phyloP scores from a whole-genome alignment of 2,329 filamentous ascomycete genomes.

The Neofusicoccum kwambonambiense region DNA sequence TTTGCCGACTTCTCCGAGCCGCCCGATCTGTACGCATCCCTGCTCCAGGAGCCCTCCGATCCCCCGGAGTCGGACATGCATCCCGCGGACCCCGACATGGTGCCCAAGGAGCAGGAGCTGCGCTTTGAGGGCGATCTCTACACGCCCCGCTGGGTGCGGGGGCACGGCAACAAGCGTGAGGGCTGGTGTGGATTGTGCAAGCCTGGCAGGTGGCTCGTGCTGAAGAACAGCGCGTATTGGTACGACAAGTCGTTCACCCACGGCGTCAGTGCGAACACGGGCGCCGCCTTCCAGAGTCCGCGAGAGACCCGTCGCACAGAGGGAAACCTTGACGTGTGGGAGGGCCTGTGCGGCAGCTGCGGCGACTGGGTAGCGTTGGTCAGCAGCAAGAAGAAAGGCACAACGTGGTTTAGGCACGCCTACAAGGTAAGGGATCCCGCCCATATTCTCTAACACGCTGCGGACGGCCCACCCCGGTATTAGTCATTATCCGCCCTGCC shows the following conservation, averaged over 20 bases:
- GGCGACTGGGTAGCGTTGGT: slow-evolving; percentile 79
- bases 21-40: slow-evolving; percentile 72
- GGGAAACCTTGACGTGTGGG: slow-evolving; percentile 78
- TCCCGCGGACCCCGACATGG: slow-evolving; percentile 70
- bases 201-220: slow-evolving; percentile 77
- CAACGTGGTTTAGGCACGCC: slow-evolving; percentile 85
- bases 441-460: slow-evolving; percentile 6
- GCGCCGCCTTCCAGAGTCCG: slow-evolving; percentile 74
- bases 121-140: slow-evolving; percentile 80
- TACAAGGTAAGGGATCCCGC: slow-evolving; percentile 63
- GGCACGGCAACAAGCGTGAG: slow-evolving; percentile 82
- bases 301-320: slow-evolving; percentile 74
- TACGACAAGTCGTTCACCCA: slow-evolving; percentile 91
- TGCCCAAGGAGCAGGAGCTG: slow-evolving; percentile 71
- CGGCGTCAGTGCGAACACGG: slow-evolving; percentile 79
- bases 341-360: slow-evolving; percentile 74
- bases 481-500: background rate
- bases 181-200: slow-evolving; percentile 91
- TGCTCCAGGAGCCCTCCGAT: slow-evolving; percentile 70
- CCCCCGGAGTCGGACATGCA: slow-evolving; percentile 82
- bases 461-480: background rate
- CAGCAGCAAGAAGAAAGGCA: slow-evolving; percentile 89
- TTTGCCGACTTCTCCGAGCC: slow-evolving; percentile 73
- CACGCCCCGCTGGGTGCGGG: slow-evolving; percentile 79
- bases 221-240: slow-evolving; percentile 92